Percentiles rank a stretch among this genome's conserved stretches.
Conservation (phyloP, 495 filamentous ascomycete genomes). For the Xylaria nigripes region DNA sequence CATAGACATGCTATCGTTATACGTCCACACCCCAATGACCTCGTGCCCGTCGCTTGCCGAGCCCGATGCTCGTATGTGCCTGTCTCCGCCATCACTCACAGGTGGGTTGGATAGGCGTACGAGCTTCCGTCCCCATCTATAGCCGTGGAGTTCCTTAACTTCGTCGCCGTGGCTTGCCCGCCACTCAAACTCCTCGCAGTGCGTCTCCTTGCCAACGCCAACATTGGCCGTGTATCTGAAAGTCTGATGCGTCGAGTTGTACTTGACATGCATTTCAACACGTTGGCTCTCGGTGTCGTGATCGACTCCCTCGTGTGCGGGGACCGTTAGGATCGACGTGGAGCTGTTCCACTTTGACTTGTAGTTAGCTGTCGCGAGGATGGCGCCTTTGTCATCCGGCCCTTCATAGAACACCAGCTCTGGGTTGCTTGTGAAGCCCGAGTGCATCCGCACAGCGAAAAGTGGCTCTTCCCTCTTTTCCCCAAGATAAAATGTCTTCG, state of each 20-base stretch:
- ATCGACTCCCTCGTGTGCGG: neutral
- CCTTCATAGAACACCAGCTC: constrained; percentile 19
- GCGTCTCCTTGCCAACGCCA: constrained; percentile 17
- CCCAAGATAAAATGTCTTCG: constrained; percentile 14
- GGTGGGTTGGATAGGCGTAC: constrained; percentile 13
- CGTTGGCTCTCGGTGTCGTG: constrained; percentile 2
- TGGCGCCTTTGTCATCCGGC: constrained; percentile 10
- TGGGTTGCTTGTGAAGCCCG: constrained; percentile 12
- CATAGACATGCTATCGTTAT: constrained; percentile 12
- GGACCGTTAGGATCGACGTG: constrained; percentile 9
- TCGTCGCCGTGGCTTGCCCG: constrained; percentile 20
- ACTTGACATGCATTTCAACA: constrained; percentile 3
- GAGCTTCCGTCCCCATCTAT: constrained; percentile 20
- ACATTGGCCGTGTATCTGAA: constrained; percentile 15
- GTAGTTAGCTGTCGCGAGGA: constrained; percentile 16
- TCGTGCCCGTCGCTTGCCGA: constrained; percentile 24
- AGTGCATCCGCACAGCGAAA: constrained; percentile 13
- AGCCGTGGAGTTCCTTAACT: constrained; percentile 14
- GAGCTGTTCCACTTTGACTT: constrained; percentile 10
- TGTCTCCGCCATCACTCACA: constrained; percentile 8
- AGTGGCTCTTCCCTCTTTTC: constrained; percentile 16
- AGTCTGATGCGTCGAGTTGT: neutral
- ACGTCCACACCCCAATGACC: constrained; percentile 17
- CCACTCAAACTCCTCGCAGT: constrained; percentile 24
- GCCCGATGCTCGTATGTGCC: constrained; percentile 9